These are phyloP conservation scores for Lantana camara DNA, from an alignment of 257 asterid genomes.

Conservation along the genomic window DNA sequence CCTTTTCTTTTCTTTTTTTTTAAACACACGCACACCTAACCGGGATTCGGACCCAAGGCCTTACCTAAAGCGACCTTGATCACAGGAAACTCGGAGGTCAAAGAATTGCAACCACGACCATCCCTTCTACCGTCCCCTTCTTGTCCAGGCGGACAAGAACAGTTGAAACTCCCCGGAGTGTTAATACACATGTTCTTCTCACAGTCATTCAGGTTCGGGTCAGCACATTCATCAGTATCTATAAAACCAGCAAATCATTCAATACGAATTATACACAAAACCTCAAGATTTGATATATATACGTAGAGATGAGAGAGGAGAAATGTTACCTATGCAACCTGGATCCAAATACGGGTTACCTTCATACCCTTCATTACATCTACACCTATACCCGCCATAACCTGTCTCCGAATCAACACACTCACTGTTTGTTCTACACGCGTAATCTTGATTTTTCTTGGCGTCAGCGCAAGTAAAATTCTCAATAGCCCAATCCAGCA, in stretches of 20 bases:
- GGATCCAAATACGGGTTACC: slow-evolving; percentile 73
- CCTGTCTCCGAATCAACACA: slow-evolving; percentile 57
- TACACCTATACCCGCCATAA: slow-evolving; percentile 62
- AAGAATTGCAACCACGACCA: slow-evolving; percentile 50
- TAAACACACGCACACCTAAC: no score
- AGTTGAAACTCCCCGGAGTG: slow-evolving; percentile 46
- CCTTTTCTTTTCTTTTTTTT: no score
- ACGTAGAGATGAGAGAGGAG: background rate
- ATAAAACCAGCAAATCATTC: slow-evolving; percentile 6
- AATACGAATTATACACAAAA: no score
- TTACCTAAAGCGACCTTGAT: slow-evolving; percentile 47
- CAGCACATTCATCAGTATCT: slow-evolving; percentile 54
- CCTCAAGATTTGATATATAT: no score
- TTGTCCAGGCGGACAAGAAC: slow-evolving; percentile 64
- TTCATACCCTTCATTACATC: slow-evolving; percentile 52
- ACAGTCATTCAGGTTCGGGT: slow-evolving; percentile 34
- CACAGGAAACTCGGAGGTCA: slow-evolving; percentile 49
- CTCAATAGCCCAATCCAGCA: slow-evolving; percentile 76
- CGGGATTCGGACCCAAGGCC: no score
- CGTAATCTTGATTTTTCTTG: slow-evolving; percentile 25
- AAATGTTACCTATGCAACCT: slow-evolving; percentile 64
- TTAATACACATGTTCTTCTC: slow-evolving; percentile 37
- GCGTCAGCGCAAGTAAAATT: slow-evolving; percentile 47
- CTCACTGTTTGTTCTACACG: slow-evolving; percentile 47
- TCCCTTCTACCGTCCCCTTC: slow-evolving; percentile 55